Percentiles rank a stretch among this genome's conserved stretches.
Evolutionary conservation across 148 eudicot species (phyloP).

Genomic region (Heliamphora exappendiculata): DNA sequence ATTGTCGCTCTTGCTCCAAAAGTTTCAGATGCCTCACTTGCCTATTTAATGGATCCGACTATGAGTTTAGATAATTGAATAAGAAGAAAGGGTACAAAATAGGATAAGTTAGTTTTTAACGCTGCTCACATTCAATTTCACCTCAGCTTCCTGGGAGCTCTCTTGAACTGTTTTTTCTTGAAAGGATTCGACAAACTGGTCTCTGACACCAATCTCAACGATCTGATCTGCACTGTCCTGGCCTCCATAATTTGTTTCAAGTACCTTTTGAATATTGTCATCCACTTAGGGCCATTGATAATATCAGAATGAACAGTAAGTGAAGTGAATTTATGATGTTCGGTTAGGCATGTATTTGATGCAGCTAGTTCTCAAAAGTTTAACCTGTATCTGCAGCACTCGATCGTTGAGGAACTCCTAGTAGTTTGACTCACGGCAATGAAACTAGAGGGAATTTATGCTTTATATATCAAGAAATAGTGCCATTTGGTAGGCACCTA

Average conservation of each 20-base stretch:
- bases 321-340: neutral
- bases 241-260: neutral
- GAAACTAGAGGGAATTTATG: neutral
- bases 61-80: neutral
- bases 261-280: constrained; percentile 6
- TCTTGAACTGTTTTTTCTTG: neutral
- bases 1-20: neutral
- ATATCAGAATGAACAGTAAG: neutral
- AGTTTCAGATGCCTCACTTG: neutral
- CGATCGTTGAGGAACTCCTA: neutral
- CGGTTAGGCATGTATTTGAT: neutral
- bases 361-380: neutral
- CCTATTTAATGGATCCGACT: constrained; percentile 5
- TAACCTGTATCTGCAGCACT: neutral
- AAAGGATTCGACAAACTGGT: too few species aligned
- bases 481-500: neutral
- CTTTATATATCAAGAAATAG: neutral
- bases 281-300: neutral
- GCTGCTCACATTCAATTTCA: neutral
- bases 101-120: neutral
- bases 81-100: neutral
- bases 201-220: too few species aligned
- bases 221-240: neutral
- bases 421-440: neutral
- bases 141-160: constrained; percentile 5